A percentile compares a stretch with the other conserved stretches of the same genome.
Evolutionary conservation across 495 filamentous ascomycete genomes (phyloP).

Genomic region (Tuber melanosporum): DNA sequence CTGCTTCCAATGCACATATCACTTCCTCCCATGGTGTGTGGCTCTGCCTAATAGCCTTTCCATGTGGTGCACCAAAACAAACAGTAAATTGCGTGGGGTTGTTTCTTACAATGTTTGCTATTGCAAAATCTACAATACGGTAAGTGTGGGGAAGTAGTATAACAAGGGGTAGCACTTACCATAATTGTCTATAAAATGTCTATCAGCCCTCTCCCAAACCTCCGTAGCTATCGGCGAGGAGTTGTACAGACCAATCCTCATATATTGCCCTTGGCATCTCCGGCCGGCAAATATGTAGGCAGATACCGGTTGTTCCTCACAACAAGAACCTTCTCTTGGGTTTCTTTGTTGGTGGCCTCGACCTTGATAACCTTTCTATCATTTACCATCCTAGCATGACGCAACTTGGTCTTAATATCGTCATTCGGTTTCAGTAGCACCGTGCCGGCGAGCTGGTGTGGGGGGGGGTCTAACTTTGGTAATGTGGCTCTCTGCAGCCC

Average conservation of each 20-base stretch:
- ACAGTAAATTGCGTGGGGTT: no score
- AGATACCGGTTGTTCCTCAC: slow-evolving; percentile 96
- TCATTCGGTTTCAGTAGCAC: slow-evolving; percentile 84
- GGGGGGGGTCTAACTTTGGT: slow-evolving; percentile 91
- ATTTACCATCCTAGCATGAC: slow-evolving; percentile 94
- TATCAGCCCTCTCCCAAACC: slow-evolving; percentile 96
- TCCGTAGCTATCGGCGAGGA: slow-evolving; percentile 91
- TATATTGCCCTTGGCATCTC: slow-evolving; percentile 97
- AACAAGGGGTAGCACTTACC: slow-evolving; percentile 51
- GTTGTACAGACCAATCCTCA: slow-evolving; percentile 98
- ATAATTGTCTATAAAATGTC: slow-evolving; percentile 97
- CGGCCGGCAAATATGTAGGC: slow-evolving; percentile 95
- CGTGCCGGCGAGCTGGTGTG: slow-evolving; percentile 90
- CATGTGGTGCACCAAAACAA: no score
- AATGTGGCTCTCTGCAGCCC: slow-evolving; percentile 73
- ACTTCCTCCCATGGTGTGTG: slow-evolving; percentile 35
- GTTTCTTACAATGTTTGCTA: no score
- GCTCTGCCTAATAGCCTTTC: no score
- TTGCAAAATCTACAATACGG: no score
- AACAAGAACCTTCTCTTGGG: slow-evolving; percentile 89
- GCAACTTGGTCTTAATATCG: slow-evolving; percentile 80
- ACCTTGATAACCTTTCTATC: slow-evolving; percentile 99
- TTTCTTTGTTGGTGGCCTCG: slow-evolving; percentile 85
- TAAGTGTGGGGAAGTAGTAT: slow-evolving; percentile 4
- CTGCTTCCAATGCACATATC: no score